Percentiles rank a stretch among this genome's conserved stretches.
phyloP scores from a whole-genome alignment of 805 yeast genomes.

The Kluyveromyces nonfermentans region DNA sequence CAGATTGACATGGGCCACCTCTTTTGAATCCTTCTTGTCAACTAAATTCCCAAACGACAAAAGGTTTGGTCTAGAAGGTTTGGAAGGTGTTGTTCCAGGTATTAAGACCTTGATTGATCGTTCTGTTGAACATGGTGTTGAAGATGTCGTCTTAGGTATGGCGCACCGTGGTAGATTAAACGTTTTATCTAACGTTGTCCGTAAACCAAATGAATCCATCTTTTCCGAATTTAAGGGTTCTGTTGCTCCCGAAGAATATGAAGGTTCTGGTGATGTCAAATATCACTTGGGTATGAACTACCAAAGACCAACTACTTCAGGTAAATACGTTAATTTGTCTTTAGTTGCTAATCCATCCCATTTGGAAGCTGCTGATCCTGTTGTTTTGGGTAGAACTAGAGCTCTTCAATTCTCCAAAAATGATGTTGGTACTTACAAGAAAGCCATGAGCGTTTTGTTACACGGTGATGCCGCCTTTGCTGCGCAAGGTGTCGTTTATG shows the following conservation, averaged over 20 bases:
- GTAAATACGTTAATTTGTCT: conserved; percentile 90
- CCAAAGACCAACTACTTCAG: conserved; percentile 97
- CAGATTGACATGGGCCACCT: conserved; percentile 92
- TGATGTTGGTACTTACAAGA: conserved; percentile 72
- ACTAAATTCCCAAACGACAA: conserved; percentile 97
- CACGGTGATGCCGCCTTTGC: conserved; percentile 99
- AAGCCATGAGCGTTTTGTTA: conserved; percentile 84
- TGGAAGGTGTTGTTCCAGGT: conserved; percentile 94
- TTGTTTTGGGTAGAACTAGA: conserved; percentile 95
- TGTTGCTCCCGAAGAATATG: conserved; percentile 59
- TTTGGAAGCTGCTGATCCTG: conserved; percentile 98
- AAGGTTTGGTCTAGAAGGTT: conserved; percentile 98
- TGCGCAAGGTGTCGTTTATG: conserved; percentile 98
- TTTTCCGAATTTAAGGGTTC: conserved; percentile 94
- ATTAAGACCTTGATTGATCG: conserved; percentile 92
- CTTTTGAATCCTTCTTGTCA: conserved; percentile 85
- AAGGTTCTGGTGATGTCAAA: conserved; percentile 98
- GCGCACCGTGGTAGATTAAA: conserved; percentile 99
- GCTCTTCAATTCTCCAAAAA: conserved; percentile 87
- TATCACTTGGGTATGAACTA: conserved; percentile 99
- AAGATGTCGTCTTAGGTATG: conserved; percentile 97
- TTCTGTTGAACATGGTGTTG: conserved; percentile 85
- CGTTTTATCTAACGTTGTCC: conserved; percentile 94
- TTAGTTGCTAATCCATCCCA: conserved; percentile 98
- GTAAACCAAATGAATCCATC: conserved; percentile 97